A percentile compares a stretch with the other conserved stretches of the same genome.
Conservation (phyloP, 176 grass and related monocot species). For the Cocos nucifera region DNA sequence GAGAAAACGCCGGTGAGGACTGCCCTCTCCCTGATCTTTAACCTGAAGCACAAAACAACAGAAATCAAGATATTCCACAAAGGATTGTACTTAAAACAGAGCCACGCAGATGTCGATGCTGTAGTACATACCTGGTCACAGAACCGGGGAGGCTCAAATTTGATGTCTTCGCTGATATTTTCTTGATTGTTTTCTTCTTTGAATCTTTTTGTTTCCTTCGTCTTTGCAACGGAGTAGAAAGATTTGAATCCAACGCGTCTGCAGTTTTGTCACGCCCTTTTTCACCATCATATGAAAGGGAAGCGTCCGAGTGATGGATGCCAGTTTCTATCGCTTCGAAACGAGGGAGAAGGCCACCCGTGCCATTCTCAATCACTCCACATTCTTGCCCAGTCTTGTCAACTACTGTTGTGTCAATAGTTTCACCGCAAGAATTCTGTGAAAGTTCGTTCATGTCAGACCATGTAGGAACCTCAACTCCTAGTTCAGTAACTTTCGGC, state of each 20-base stretch:
- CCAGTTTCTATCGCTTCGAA: conserved; percentile 3
- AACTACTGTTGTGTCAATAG: conserved; percentile 14
- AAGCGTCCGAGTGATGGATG: neutral
- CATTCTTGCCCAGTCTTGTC: conserved; percentile 10
- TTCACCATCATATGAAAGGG: neutral
- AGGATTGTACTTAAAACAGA: neutral
- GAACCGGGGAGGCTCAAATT: conserved; percentile 30
- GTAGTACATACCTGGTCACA: conserved; percentile 7
- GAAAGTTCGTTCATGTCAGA: too few species aligned
- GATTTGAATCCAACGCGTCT: conserved; percentile 2
- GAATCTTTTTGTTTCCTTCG: conserved; percentile 10
- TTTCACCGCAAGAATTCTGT: neutral
- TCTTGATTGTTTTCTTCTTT: conserved; percentile 23
- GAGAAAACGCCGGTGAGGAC: conserved; percentile 36
- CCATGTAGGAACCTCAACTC: too few species aligned
- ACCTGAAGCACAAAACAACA: conserved; percentile 23
- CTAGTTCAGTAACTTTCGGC: too few species aligned
- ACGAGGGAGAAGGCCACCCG: conserved; percentile 2
- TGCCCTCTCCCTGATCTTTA: conserved; percentile 42
- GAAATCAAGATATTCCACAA: conserved; percentile 3
- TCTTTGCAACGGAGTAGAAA: conserved; percentile 3
- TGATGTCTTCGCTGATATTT: conserved; percentile 9
- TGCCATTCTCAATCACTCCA: conserved; percentile 15
- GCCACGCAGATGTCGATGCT: neutral
- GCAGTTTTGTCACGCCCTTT: conserved; percentile 10